Evolutionary conservation across 2,329 filamentous ascomycete species (phyloP).

Genomic region (Claviceps maximensis): DNA sequence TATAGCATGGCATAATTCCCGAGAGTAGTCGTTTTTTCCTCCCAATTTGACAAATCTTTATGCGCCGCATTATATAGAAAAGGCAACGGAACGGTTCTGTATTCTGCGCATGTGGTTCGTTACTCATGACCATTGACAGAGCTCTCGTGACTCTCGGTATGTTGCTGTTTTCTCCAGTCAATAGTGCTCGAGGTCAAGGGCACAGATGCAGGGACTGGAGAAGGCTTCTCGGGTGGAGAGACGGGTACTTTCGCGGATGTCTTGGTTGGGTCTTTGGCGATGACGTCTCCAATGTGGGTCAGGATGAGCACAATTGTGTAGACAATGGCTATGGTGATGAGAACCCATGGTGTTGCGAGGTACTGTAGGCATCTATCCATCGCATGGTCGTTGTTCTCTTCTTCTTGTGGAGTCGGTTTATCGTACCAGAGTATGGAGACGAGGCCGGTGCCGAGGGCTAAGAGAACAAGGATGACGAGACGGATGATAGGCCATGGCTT

Average conservation of each 20-base stretch:
- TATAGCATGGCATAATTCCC: too few relatives aligned
- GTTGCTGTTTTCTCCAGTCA: background rate
- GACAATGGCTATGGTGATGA: conserved; percentile 21
- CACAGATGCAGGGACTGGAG: conserved; percentile 7
- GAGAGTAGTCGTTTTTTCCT: too few relatives aligned
- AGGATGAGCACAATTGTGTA: conserved; percentile 20
- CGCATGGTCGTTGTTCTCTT: background rate
- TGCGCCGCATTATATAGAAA: background rate
- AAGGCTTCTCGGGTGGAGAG: conserved; percentile 5
- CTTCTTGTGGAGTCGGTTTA: background rate
- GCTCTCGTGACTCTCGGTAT: background rate
- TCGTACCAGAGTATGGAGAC: conserved; percentile 15
- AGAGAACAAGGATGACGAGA: conserved; percentile 15
- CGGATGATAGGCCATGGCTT: conserved; percentile 20
- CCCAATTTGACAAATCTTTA: too few relatives aligned
- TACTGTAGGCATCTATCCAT: conserved; percentile 8
- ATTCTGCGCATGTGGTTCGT: background rate
- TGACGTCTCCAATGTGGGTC: conserved; percentile 18
- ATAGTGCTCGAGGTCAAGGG: conserved; percentile 1
- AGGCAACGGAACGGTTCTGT: too few relatives aligned
- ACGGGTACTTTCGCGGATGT: conserved; percentile 2
- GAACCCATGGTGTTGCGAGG: conserved; percentile 17
- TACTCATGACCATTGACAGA: background rate
- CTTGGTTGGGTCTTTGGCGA: background rate
- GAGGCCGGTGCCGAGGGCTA: conserved; percentile 18